Evolutionary conservation across 2,329 filamentous ascomycete species (phyloP), one percentile per base, ranked within the genome.

Genomic region (Hymenoscyphus infarciens): DNA sequence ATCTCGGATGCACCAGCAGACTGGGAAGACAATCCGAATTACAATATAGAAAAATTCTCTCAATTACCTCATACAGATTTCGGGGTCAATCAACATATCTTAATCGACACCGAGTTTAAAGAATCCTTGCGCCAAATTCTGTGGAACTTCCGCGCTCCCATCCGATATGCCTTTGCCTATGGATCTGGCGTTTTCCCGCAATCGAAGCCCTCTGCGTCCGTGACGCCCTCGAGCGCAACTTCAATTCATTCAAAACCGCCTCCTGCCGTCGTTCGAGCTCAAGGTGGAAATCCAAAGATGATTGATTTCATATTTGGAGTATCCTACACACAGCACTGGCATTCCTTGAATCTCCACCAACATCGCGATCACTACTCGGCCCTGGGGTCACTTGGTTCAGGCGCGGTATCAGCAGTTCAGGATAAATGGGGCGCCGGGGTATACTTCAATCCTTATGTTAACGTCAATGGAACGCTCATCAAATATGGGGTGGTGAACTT

Each of bases 301-400:
- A 96, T 99, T 67, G 95, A 99, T 77, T 97, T 99, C 75, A 96
- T 99, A 69, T 95, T 99, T 74, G 95, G 94, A 29, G 94, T 98
- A 11, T 91, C 91, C 1, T 91, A 96, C 75, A 92, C 90, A 1
- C 90, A 99, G 74, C 95, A 99, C 77, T 99, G 94, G 91, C 95
- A 99, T 77, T 93, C 90, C 38, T 82, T 99, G 64, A 99, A 99
- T 72, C 81, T 99, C 70, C 82, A 84, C 67, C 89, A 97, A 75
- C 90, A 99, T 73, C 89, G 91, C 7, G 84, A 96, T 71, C 95
- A 99, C 76, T 99, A 99, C 78, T 98, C 94, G 1, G 87, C 84
- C 11, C 80, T 99, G 22, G 91, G 90, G 1, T 88, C 87, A 15
- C 77, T 97, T 22, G 94, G 94, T 1, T 98, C 93, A 1, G 93